Percentiles rank a stretch among this genome's conserved stretches.
These are phyloP conservation scores for Paraphoma chrysanthemicola DNA, from an alignment of 2,329 filamentous ascomycete species.

Conservation along the genomic window DNA sequence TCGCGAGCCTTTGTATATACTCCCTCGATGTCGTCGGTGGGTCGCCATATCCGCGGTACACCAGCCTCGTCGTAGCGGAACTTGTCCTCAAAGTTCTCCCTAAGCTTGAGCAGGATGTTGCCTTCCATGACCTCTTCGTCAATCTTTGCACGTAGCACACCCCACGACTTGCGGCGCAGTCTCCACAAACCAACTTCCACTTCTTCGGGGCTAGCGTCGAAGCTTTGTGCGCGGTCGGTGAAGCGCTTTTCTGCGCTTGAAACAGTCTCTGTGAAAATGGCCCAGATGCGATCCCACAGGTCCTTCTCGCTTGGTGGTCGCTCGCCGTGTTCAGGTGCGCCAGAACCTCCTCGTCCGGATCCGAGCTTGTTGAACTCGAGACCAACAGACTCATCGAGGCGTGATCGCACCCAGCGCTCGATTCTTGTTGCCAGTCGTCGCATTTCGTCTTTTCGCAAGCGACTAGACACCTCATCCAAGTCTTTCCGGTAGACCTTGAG, in stretches of 20 bases:
- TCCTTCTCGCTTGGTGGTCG: conserved; percentile 77
- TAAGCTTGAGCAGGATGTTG: conserved; percentile 91
- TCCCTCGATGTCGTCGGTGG: conserved; percentile 95
- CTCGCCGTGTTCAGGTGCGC: conserved; percentile 78
- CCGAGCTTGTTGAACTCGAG: conserved; percentile 96
- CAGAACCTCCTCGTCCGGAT: conserved; percentile 81
- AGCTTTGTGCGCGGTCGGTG: conserved; percentile 86
- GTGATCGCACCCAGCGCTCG: conserved; percentile 91
- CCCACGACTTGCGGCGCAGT: conserved; percentile 92
- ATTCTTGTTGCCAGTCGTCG: conserved; percentile 86
- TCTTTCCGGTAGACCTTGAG: conserved; percentile 85
- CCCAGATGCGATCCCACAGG: conserved; percentile 97
- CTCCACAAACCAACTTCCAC: conserved; percentile 93
- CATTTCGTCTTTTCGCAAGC: conserved; percentile 94
- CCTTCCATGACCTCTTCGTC: conserved; percentile 99
- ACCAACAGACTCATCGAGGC: conserved; percentile 84
- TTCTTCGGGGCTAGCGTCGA: conserved; percentile 90
- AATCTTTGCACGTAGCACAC: conserved; percentile 84
- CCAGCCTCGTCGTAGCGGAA: conserved; percentile 97
- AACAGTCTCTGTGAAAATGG: conserved; percentile 80
- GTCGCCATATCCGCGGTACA: conserved; percentile 95
- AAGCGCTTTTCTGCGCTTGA: conserved; percentile 86
- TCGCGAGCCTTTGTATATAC: conserved; percentile 91
- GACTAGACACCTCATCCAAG: conserved; percentile 83
- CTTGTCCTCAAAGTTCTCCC: conserved; percentile 99